Percentiles rank a stretch among this genome's conserved stretches.
These are phyloP conservation scores for Cercospora canescens DNA, from an alignment of 2,329 filamentous ascomycete species.

Conservation along the genomic window DNA sequence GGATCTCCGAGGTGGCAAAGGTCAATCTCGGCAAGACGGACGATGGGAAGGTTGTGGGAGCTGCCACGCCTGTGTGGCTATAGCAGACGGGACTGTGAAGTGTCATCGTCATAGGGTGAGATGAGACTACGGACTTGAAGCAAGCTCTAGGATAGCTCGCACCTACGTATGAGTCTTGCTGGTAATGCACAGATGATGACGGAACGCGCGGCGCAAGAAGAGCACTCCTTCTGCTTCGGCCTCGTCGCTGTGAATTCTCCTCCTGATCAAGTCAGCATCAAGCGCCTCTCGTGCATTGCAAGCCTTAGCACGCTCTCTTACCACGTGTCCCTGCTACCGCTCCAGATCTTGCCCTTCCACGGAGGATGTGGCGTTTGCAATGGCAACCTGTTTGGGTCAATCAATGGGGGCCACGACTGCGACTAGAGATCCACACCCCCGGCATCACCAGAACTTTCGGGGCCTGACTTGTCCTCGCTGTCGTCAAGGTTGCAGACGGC, in stretches of 20 bases:
- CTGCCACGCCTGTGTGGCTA: constrained; percentile 39
- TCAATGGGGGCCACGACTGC: neutral
- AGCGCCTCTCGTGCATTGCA: neutral
- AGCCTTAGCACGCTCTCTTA: neutral
- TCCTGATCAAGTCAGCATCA: neutral
- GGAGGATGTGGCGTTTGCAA: neutral
- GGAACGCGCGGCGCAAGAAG: constrained; percentile 8
- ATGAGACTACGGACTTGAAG: neutral
- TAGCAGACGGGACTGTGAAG: constrained; percentile 8
- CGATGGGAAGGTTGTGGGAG: constrained; percentile 31
- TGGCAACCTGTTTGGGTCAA: neutral
- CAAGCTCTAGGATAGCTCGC: constrained; percentile 13
- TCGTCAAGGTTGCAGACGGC: constrained; percentile 41
- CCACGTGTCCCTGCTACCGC: constrained; percentile 7
- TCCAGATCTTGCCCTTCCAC: constrained; percentile 7
- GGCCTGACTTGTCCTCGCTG: neutral
- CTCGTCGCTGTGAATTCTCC: constrained; percentile 10
- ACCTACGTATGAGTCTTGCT: constrained; percentile 11
- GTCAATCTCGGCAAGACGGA: constrained; percentile 34
- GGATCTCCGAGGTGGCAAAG: constrained; percentile 32
- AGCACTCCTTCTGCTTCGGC: constrained; percentile 10
- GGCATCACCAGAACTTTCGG: constrained; percentile 11
- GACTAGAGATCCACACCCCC: constrained; percentile 13
- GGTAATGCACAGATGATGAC: constrained; percentile 6
- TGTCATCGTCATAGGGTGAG: constrained; percentile 1